Conservation (phyloP, 371 early-diverging fungal species). For the Actinomucor elegans region DNA sequence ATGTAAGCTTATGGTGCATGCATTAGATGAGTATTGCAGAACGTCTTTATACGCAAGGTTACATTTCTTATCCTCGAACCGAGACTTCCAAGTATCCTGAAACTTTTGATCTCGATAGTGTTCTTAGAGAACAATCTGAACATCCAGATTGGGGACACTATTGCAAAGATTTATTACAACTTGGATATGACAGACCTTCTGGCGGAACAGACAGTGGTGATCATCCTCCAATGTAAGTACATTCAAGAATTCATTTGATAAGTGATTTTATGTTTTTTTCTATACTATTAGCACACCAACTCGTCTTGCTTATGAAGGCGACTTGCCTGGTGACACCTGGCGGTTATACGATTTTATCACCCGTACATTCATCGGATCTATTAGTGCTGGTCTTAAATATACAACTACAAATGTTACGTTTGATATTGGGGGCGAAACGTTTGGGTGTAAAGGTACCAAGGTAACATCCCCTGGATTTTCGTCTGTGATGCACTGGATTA, state of each 20-base stretch:
- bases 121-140: conserved; percentile 36
- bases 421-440: conserved; percentile 51
- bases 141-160: conserved; percentile 45
- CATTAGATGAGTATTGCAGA: conserved; percentile 55
- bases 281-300: conserved; percentile 44
- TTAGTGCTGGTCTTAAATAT: conserved; percentile 60
- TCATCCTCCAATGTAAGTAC: conserved; percentile 46
- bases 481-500: conserved; percentile 54
- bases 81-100: conserved; percentile 69
- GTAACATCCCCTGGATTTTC: conserved; percentile 50
- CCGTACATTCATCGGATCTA: conserved; percentile 61
- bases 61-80: conserved; percentile 75
- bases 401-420: conserved; percentile 51
- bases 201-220: conserved; percentile 54
- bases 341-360: conserved; percentile 65
- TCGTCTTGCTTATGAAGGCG: conserved; percentile 44
- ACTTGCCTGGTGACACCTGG: conserved; percentile 54
- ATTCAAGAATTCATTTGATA: not conserved
- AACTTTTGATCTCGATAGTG: conserved; percentile 56
- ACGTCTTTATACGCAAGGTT: conserved; percentile 58
- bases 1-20: no score
- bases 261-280: not conserved
- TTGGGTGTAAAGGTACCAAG: conserved; percentile 43
- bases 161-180: conserved; percentile 29
- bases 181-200: conserved; percentile 42